phyloP scores from a whole-genome alignment of 495 filamentous ascomycete species.

The Aspergillus sclerotioniger region DNA sequence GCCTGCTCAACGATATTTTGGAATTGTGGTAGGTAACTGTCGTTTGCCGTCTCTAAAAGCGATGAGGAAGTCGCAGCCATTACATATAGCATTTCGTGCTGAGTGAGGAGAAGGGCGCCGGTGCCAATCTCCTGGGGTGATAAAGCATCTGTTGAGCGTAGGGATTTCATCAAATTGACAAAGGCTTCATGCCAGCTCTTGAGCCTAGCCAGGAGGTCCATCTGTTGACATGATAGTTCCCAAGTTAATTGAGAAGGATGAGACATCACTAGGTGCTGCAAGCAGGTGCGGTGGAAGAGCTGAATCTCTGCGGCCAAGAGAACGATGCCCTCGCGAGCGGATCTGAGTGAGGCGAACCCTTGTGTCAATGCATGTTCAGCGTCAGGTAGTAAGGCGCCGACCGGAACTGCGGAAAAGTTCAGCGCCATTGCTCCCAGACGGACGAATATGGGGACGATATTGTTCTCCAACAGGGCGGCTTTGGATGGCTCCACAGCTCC shows the following conservation, averaged over 20 bases:
- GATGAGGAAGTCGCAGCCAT: conserved; percentile 18
- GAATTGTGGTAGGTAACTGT: conserved; percentile 28
- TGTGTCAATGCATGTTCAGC: not conserved
- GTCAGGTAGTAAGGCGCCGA: conserved; percentile 15
- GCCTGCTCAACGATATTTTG: conserved; percentile 31
- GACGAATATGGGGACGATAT: conserved; percentile 39
- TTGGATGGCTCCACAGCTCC: conserved; percentile 18
- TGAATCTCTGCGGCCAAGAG: conserved; percentile 21
- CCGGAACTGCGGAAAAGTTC: conserved; percentile 5
- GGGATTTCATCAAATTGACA: conserved; percentile 16
- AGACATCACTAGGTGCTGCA: conserved; percentile 12
- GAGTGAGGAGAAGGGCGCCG: conserved; percentile 23
- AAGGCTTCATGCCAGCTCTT: conserved; percentile 27
- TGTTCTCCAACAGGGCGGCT: conserved; percentile 27
- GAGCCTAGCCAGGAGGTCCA: conserved; percentile 12
- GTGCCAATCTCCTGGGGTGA: conserved; percentile 17
- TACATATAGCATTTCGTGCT: conserved; percentile 28
- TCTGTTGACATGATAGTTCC: conserved; percentile 13
- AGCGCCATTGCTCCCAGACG: conserved; percentile 29
- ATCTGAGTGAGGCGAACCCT: conserved; percentile 27
- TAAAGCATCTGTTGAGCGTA: conserved; percentile 8
- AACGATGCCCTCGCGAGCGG: conserved; percentile 34
- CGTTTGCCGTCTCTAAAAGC: conserved; percentile 17
- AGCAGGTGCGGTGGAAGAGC: conserved; percentile 23
- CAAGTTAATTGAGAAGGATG: conserved; percentile 8